Evolutionary conservation across 176 grass and related monocot genomes (phyloP).

Genomic region (Leersia perrieri): DNA sequence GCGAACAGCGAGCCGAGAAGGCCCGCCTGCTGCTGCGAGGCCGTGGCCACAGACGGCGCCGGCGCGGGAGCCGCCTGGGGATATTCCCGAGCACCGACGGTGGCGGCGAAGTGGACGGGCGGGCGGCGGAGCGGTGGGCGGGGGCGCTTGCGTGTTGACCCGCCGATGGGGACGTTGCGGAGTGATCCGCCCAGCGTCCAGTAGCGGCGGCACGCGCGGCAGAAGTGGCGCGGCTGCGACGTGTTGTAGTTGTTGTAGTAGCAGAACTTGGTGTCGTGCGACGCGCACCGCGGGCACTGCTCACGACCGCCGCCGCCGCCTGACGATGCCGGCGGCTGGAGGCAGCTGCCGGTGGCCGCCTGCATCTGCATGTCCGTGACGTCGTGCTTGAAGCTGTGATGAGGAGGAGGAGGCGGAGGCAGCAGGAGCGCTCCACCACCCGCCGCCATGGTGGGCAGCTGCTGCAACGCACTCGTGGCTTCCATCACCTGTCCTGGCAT

Average conservation of each 20-base stretch:
- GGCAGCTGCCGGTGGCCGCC: too few relatives aligned
- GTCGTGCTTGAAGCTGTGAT: conserved; percentile 30
- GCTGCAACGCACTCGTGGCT: conserved; percentile 10
- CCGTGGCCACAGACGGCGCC: neutral
- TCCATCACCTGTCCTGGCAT: conserved; percentile 31
- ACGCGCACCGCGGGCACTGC: conserved; percentile 91
- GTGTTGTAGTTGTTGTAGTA: conserved; percentile 99
- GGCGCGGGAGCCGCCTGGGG: conserved; percentile 21
- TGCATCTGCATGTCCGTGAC: conserved; percentile 21
- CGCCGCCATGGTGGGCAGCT: conserved; percentile 9
- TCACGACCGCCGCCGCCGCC: conserved; percentile 18
- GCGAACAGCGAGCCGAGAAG: conserved; percentile 53
- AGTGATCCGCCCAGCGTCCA: conserved; percentile 95
- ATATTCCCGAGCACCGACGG: too few relatives aligned
- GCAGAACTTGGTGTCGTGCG: conserved; percentile 95
- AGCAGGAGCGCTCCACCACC: neutral
- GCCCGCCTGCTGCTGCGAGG: conserved; percentile 25
- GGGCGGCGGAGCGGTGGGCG: neutral
- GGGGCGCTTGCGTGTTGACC: conserved; percentile 82
- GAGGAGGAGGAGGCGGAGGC: too few relatives aligned
- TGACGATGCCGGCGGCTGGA: conserved; percentile 17
- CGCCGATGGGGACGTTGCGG: conserved; percentile 92
- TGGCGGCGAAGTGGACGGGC: neutral
- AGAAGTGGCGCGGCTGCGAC: conserved; percentile 95
- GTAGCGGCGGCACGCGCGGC: conserved; percentile 93